A percentile compares a stretch with the other conserved stretches of the same genome.
phyloP scores from a whole-genome alignment of 768 basidiomycete species.

The Tremella mesenterica region DNA sequence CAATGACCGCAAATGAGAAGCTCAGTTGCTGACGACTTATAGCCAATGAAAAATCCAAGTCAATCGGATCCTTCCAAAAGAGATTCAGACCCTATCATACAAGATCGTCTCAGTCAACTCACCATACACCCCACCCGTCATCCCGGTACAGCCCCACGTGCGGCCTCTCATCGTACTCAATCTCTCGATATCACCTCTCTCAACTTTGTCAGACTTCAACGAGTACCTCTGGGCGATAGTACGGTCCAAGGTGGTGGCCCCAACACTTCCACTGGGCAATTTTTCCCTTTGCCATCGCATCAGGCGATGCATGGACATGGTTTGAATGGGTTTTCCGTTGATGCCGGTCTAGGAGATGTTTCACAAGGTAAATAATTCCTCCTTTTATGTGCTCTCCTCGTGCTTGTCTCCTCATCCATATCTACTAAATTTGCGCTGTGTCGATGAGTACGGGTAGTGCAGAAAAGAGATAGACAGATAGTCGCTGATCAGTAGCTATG shows the following conservation, averaged over 20 bases:
- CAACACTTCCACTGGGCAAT: conserved; percentile 31
- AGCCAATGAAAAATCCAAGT: conserved; percentile 4
- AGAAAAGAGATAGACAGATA: background rate
- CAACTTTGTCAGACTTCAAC: conserved; percentile 20
- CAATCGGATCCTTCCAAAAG: conserved; percentile 23
- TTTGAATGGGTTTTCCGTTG: conserved; percentile 1
- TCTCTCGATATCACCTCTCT: conserved; percentile 36
- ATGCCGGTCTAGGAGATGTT: conserved; percentile 13
- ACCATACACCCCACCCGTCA: conserved; percentile 6
- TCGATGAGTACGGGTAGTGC: no score
- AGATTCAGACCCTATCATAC: conserved; percentile 32
- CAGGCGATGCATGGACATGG: conserved; percentile 4
- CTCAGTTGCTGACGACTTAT: no score
- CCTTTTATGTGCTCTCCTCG: no score
- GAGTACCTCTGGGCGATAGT: conserved; percentile 19
- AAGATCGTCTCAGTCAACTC: conserved; percentile 26
- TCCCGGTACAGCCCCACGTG: conserved; percentile 9
- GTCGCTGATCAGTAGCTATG: conserved; percentile 15
- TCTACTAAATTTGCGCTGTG: no score
- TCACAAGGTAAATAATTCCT: conserved; percentile 20
- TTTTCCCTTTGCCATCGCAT: conserved; percentile 20
- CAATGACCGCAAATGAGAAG: no score
- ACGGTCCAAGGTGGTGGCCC: conserved; percentile 21
- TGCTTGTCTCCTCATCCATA: no score
- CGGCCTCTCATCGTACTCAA: conserved; percentile 23